Base-by-base conservation (phyloP, 164 flowering plant species). In the Berberis vulgaris region DNA sequence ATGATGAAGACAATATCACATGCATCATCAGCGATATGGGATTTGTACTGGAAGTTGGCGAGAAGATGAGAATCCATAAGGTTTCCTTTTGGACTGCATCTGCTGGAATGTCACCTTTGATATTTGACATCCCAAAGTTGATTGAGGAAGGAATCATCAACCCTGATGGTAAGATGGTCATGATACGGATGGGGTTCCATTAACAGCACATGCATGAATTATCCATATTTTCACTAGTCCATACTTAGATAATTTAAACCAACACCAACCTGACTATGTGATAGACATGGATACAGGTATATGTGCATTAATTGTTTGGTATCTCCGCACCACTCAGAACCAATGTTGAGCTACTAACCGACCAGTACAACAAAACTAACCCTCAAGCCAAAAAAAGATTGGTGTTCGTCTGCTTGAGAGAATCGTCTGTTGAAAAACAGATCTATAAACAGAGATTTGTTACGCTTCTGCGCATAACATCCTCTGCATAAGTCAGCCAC, bases 101-200 rank as follows among this genome's bases (percentile, higher is more conserved):
- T 57, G 60, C 60, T 57, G 60, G 44, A 57, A 41, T 40, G 12
- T 2, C 41, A 57, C 44, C 60, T n/a, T 41, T 41, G n/a, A 1
- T 42, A 41, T 39, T 3, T 2, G 41, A 42, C 60, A 42, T 57
- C 2, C 44, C 42, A 57, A 57, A 57, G 9, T n/a, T 57, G 41
- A 57, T 57, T 5, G 60, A 57, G 3, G 41, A 11, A 8, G 60
- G 60, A 57, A 57, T 57, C 43, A 57, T 57, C 12, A 42, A 57
- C 12, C 44, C 42, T 8, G 59, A 63, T 45, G 65, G 65, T 62
- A 41, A 49, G 65, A 57, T 5, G 38, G 9, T 42, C 58, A 47
- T 52, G n/a, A 52, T 26, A 6, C n/a, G 11, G 2, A 50, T 9
- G 3, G 2, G 8, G 26, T 50, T 52, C 54, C 8, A 52, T 52